Base-by-base conservation (phyloP, 176 grass and related monocot genomes). In the Ampelocalamus luodianensis region DNA sequence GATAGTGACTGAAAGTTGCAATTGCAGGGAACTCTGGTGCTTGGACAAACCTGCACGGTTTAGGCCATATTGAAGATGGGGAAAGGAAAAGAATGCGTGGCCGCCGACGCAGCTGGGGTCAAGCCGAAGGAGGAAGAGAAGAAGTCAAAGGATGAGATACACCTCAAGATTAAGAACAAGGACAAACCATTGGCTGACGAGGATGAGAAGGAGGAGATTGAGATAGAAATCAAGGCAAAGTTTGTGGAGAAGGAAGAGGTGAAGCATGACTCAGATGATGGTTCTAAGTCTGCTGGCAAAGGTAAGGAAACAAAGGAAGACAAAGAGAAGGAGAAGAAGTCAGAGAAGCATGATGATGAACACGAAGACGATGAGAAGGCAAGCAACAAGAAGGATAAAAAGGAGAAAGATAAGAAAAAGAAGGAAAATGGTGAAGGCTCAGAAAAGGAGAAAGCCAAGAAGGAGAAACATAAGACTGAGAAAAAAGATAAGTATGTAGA, bases 101-200 rank as follows among this genome's bases (percentile, higher is more conserved):
- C 62, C 26, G 74, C 54, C 29, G 79, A 82, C 6, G 29, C 50
- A 34, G 45, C 68, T 23, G 38, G 22, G 78, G 58, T 38, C 14
- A 77, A 86, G 66, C 37, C 72, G 10, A 86, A 79, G 37, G 90
- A 90, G 74, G 90, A 73, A 80, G 67, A 88, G 53, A 85, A 88
- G 34, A 73, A 85, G 27, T 80, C 72, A 4, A 89, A 91, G 40
- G 87, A 91, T 12, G 84, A 87, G 51, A 56, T 97, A 76, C 86
- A 95, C 76, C 77, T 94, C 16, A 93, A 95, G 86, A 37, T 97
- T 24, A 95, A 93, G 85, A 81, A 75, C 68, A 90, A 79, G 77
- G 85, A 92, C 68, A 89, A 92, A 54, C 71, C 79, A 37, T 46
- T 77, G 2, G 73, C 36, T 4, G 40, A 43, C 1, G 73, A 78